Evolutionary conservation across 176 grass and related monocot species (phyloP), one percentile per base, ranked within the genome.

Genomic region (Metroxylon sagu): DNA sequence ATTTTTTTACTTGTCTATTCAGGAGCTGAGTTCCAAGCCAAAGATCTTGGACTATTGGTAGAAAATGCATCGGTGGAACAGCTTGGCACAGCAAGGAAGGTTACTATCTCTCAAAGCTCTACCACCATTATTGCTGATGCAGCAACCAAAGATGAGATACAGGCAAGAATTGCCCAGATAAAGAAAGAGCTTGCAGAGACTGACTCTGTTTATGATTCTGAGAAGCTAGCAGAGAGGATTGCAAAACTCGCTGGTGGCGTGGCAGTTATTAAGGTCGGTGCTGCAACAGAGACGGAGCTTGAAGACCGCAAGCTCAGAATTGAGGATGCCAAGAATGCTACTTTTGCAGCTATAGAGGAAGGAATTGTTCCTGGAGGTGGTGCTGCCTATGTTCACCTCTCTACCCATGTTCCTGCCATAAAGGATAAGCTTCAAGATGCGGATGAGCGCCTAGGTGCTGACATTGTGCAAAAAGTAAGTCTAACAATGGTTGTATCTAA

Each of bases 171-270:
- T 31, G 64, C 64, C 17, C 64, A 54, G 51, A 19, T 67, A 54
- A 67, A 67, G 64, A 67, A 65, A 54, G 64, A 67, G 27, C 64
- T 67, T 54, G 64, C 64, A 14, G 64, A 67, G 49, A 54, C 64
- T 16, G 64, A 67, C 50, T 67, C 51, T n/a, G n/a, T 67, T 64
- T 64, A 64, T 50, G 61, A 64, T 64, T 50, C 61, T 64, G 48
- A 51, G 61, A 64, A 64, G 21, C 48, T 64, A 64, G 61, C 61
- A 0, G 61, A 64, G 21, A 51, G 62, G 48, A 64, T 64, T 27
- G 62, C 62, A 4, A 64, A 64, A 26, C 62, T 64, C 21, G 39
- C 60, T n/a, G 62, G 48, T 35, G 62, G 62, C n/a, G 62, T 64
- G 14, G 62, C 48, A 26, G 48, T 51, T 21, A 26, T 51, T 8